Percentiles rank a stretch among this genome's conserved stretches.
These are phyloP conservation scores for Pneumocystis wakefieldiae DNA, from an alignment of 1,139 yeast genomes.

Conservation along the genomic window DNA sequence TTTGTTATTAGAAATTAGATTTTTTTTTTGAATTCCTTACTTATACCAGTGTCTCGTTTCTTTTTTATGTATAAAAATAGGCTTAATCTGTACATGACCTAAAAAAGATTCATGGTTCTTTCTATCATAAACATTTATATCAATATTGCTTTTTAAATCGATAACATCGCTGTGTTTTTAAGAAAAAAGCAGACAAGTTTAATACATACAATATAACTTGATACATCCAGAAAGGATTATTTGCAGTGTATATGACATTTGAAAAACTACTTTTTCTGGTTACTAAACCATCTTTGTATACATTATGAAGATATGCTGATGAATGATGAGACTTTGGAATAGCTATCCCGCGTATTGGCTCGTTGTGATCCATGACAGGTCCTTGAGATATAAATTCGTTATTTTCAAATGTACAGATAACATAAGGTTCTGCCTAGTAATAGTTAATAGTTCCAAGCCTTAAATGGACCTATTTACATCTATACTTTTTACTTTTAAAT, in stretches of 20 bases:
- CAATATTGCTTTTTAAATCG: conserved; percentile 61
- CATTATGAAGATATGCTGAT: conserved; percentile 14
- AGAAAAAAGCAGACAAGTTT: neutral
- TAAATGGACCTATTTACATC: conserved; percentile 41
- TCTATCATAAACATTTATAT: conserved; percentile 76
- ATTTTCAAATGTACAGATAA: conserved; percentile 83
- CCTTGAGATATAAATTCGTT: conserved; percentile 80
- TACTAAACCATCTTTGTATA: conserved; percentile 16
- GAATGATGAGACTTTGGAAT: conserved; percentile 11
- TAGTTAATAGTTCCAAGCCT: neutral
- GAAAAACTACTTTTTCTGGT: conserved; percentile 10
- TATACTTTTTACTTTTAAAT: conserved; percentile 39
- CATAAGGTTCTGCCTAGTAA: conserved; percentile 32
- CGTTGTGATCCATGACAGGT: conserved; percentile 25
- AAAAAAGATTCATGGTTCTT: conserved; percentile 66
- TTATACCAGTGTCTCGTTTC: conserved; percentile 48
- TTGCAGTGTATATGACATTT: conserved; percentile 25
- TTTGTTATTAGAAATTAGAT: neutral
- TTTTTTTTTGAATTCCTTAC: conserved; percentile 41
- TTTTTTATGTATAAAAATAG: conserved; percentile 37
- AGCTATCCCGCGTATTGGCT: conserved; percentile 8
- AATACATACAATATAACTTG: conserved; percentile 50
- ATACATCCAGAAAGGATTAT: conserved; percentile 78
- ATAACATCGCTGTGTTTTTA: conserved; percentile 44
- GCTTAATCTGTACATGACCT: conserved; percentile 67